Evolutionary conservation across 805 yeast genomes (phyloP).

Genomic region (Metschnikowia orientalis): DNA sequence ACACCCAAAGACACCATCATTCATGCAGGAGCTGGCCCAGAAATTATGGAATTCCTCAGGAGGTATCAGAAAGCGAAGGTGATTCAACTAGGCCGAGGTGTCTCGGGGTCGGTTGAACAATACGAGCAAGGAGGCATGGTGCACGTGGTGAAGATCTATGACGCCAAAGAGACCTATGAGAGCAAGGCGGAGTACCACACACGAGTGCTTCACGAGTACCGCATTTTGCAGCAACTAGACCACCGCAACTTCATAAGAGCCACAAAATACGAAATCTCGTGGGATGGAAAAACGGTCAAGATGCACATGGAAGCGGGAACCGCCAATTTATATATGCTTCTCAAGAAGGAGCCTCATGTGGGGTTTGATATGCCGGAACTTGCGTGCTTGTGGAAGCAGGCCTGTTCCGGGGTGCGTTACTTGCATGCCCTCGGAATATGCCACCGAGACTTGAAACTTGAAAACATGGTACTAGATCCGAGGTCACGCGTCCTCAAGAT

Average conservation of each 20-base stretch:
- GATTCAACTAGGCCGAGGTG: slow-evolving; percentile 27
- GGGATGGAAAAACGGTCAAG: slow-evolving; percentile 20
- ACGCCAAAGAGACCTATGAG: slow-evolving; percentile 37
- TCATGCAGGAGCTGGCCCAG: too few relatives aligned
- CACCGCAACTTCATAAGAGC: slow-evolving; percentile 36
- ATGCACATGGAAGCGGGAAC: slow-evolving; percentile 34
- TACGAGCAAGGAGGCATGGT: slow-evolving; percentile 2
- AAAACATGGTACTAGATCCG: slow-evolving; percentile 37
- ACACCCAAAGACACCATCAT: too few relatives aligned
- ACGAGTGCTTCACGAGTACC: slow-evolving; percentile 37
- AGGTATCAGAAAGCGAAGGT: too few relatives aligned
- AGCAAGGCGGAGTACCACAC: slow-evolving; percentile 33
- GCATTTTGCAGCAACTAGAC: slow-evolving; percentile 22
- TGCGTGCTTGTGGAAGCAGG: slow-evolving; percentile 39
- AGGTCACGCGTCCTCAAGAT: slow-evolving; percentile 32
- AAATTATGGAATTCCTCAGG: too few relatives aligned
- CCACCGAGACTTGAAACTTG: slow-evolving; percentile 51
- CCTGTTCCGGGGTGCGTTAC: slow-evolving; percentile 33
- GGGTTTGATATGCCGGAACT: slow-evolving; percentile 10
- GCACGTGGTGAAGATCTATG: slow-evolving; percentile 47
- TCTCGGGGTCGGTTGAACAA: slow-evolving; percentile 34
- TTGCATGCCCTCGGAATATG: slow-evolving; percentile 36
- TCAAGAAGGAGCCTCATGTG: slow-evolving; percentile 7
- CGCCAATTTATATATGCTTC: slow-evolving; percentile 14
- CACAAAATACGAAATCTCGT: slow-evolving; percentile 25